Percentiles rank a stretch among this genome's conserved stretches.
phyloP scores from a whole-genome alignment of 169 alveolate species.

The Besnoitia besnoiti region DNA sequence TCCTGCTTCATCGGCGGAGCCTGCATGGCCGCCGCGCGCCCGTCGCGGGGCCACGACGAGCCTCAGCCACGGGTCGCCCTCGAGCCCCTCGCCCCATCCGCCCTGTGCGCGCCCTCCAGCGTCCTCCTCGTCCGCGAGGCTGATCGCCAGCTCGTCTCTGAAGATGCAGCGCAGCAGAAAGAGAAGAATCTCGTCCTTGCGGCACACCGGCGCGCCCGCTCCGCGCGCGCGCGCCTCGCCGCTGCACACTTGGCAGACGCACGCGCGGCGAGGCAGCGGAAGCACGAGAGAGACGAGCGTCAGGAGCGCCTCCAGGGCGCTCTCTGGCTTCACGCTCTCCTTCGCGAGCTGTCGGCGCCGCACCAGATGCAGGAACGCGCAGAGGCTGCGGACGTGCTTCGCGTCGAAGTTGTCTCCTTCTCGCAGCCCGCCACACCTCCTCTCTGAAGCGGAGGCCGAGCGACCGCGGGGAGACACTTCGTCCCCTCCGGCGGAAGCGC shows the following conservation, averaged over 20 bases:
- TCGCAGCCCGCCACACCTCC: too few species aligned
- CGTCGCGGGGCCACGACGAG: not conserved
- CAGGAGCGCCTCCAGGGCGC: not conserved
- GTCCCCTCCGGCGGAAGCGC: too few species aligned
- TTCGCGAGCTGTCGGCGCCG: not conserved
- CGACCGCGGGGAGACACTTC: too few species aligned
- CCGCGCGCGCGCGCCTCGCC: not conserved
- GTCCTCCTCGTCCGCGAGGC: not conserved
- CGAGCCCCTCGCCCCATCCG: not conserved
- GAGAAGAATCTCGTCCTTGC: not conserved
- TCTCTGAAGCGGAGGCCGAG: too few species aligned
- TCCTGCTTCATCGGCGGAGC: not conserved
- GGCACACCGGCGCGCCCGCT: not conserved
- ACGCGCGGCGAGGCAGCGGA: not conserved
- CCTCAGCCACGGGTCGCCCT: too few species aligned
- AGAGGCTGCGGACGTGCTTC: not conserved
- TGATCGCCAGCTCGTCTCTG: not conserved
- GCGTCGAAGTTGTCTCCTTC: too few species aligned
- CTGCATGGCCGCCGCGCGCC: not conserved
- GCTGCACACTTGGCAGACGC: not conserved
- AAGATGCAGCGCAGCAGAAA: not conserved
- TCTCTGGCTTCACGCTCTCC: not conserved
- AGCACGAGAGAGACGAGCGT: not conserved
- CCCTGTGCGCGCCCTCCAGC: not conserved
- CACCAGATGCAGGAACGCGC: not conserved